Conservation (phyloP, 805 yeast species). For the Hanseniaspora vineae region DNA sequence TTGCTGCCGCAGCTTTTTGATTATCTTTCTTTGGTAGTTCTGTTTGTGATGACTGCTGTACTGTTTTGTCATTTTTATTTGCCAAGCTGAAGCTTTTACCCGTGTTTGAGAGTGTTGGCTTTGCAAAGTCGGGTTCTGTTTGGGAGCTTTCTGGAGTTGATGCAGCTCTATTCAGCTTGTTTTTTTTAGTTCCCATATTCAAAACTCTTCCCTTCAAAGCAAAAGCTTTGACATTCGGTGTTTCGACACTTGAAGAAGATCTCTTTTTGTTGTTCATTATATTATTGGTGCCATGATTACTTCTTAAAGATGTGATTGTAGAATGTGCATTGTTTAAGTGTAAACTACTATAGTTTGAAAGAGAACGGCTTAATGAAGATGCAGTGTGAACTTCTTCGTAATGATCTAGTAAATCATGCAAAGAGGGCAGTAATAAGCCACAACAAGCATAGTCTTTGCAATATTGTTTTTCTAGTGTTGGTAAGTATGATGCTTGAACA, state of each 20-base stretch:
- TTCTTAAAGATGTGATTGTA: constrained; percentile 8
- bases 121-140: no score
- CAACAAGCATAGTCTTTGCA: constrained; percentile 96
- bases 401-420: constrained; percentile 86
- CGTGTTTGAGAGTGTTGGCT: no score
- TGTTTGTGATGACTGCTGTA: background rate
- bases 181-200: no score
- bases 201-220: no score
- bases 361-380: constrained; percentile 33
- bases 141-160: no score
- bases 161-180: no score
- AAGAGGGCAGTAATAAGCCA: constrained; percentile 81
- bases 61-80: background rate
- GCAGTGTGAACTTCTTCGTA: constrained; percentile 92
- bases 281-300: constrained; percentile 3
- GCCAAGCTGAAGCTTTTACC: no score
- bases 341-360: constrained; percentile 2
- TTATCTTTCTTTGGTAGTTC: constrained; percentile 1
- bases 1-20: constrained; percentile 1
- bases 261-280: background rate
- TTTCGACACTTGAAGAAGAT: background rate
- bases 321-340: background rate
- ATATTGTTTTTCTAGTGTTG: constrained; percentile 88
- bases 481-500: constrained; percentile 47
- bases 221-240: no score